phyloP scores from a whole-genome alignment of 225 moss, liverwort and hornwort species.

The Ulota crispa region DNA sequence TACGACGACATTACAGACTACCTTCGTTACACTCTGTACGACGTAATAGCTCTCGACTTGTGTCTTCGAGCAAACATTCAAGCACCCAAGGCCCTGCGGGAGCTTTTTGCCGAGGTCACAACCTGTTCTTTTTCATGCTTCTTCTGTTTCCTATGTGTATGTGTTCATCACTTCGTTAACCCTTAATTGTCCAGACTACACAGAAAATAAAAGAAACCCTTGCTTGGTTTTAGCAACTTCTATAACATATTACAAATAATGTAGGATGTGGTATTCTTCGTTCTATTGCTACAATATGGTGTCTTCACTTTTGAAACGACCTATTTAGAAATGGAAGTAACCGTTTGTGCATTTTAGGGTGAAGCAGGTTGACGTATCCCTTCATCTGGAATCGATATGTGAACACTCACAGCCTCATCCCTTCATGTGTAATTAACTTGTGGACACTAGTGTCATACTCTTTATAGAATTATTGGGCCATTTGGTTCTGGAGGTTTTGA shows the following conservation, averaged over 20 bases:
- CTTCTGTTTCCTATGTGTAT: not conserved
- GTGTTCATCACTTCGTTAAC: not conserved
- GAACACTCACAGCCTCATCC: too few species aligned
- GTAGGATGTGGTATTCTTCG: not conserved
- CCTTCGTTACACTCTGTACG: constrained; percentile 86
- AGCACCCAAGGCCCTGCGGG: constrained; percentile 79
- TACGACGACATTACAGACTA: constrained; percentile 96
- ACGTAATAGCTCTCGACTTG: constrained; percentile 91
- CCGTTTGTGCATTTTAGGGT: not conserved
- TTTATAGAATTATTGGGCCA: too few species aligned
- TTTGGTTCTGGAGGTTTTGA: too few species aligned
- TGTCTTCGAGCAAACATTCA: constrained; percentile 89
- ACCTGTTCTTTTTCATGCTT: not conserved
- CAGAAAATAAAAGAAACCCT: not conserved
- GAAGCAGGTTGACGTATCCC: not conserved
- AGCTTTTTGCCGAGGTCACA: constrained; percentile 71
- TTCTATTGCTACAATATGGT: not conserved
- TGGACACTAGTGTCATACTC: too few species aligned
- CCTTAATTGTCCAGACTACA: not conserved
- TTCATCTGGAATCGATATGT: too few species aligned
- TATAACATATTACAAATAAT: not conserved
- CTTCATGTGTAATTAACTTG: too few species aligned
- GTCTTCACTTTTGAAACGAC: not conserved
- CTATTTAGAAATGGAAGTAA: not conserved
- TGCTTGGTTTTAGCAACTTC: not conserved